Evolutionary conservation across 2,329 filamentous ascomycete species (phyloP), one percentile per base, ranked within the genome.

Genomic region (Monosporascus sp.): DNA sequence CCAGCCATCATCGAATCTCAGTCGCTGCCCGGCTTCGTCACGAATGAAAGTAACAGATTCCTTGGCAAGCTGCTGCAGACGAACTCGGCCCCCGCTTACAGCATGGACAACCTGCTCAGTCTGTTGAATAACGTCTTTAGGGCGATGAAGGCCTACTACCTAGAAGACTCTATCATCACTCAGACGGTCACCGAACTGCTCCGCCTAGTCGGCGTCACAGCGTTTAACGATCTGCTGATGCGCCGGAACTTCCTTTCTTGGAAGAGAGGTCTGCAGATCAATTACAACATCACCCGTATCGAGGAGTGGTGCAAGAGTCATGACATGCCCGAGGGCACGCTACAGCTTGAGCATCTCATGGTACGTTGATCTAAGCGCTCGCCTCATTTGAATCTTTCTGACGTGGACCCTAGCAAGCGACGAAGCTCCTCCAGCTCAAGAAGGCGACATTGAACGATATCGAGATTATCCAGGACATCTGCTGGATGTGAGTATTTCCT

Each of bases 221-320:
- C 94, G 3, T 99, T 99, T 78, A 99, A 99, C 70, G 94, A 99
- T 70, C 78, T 99, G 58, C 82, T 99, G 62, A 97, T 99, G 92
- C 86, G 94, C 65, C 85, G 94, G 64, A 97, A 97, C 74, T 99
- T 99, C 82, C 82, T 99, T 54, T 97, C 92, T 0, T 99, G 94
- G 94, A 99, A 99, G 80, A 91, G 94, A 72, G 94, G 94, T 64
- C 83, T 99, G 51, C 94, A 99, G 73, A 99, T 99, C 77, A 99
- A 99, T 77, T 99, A 99, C 80, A 99, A 99, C 76, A 99, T 99
- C 71, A 99, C 94, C 24, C 85, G 94, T 54, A 99, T 99, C 59
- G 94, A 99, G 72, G 94, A 99, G 74, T 99, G 94, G 94, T 99
- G 94, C 77, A 99, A 99, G 84, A 96, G 92, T 68, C 95, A 99